phyloP scores from a whole-genome alignment of 805 yeast species.

The Cyberlindnera saturnus region DNA sequence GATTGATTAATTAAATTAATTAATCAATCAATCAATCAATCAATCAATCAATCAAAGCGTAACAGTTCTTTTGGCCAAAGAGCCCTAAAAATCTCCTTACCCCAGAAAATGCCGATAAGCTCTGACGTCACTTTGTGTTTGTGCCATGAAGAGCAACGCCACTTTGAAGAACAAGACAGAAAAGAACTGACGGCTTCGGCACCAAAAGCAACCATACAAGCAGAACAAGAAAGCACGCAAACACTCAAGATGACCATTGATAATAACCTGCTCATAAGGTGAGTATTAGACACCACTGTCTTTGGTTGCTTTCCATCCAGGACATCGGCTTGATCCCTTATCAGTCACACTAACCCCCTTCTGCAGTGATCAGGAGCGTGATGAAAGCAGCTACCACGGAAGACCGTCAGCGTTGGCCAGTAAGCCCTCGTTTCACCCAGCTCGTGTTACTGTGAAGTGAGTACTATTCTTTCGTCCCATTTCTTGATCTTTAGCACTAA shows the following conservation, averaged over 20 bases:
- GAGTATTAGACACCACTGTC: not conserved
- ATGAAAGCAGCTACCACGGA: slow-evolving; percentile 3
- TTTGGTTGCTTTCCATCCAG: not conserved
- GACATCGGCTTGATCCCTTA: not conserved
- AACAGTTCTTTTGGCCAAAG: not conserved
- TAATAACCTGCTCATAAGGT: not conserved
- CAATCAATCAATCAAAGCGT: no score
- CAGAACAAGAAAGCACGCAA: not conserved
- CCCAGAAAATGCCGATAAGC: not conserved
- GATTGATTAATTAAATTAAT: no score
- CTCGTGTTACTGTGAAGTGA: slow-evolving; percentile 30
- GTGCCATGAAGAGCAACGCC: no score
- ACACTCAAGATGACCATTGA: slow-evolving; percentile 2
- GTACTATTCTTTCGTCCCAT: slow-evolving; percentile 14
- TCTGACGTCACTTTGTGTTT: not conserved
- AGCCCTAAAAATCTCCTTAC: not conserved
- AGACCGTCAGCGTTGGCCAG: slow-evolving; percentile 13
- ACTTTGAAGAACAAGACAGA: no score
- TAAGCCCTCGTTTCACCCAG: slow-evolving; percentile 22
- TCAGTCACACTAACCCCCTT: not conserved
- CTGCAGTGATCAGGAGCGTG: not conserved
- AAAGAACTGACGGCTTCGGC: not conserved
- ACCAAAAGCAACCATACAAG: not conserved
- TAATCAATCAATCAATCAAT: no score
- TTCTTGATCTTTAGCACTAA: not conserved